A percentile compares a stretch with the other conserved stretches of the same genome.
phyloP scores from a whole-genome alignment of 2,329 filamentous ascomycete genomes.

The Graphilbum sp. region DNA sequence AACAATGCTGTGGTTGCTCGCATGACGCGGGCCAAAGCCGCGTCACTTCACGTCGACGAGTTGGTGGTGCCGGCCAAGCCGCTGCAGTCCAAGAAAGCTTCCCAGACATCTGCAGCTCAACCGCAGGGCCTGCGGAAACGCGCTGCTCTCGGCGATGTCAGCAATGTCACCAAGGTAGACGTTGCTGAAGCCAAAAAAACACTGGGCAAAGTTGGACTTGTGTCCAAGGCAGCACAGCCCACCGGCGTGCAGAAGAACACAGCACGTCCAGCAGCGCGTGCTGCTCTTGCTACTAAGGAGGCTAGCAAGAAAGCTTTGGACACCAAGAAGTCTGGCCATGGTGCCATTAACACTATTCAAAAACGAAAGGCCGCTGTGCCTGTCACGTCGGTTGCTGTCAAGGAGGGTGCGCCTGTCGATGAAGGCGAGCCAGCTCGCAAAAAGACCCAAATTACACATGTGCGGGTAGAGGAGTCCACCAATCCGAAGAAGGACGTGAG shows the following conservation, averaged over 20 bases:
- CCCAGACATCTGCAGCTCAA: constrained; percentile 28
- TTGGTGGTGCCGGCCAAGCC: constrained; percentile 38
- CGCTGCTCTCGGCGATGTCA: constrained; percentile 79
- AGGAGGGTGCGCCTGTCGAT: constrained; percentile 42
- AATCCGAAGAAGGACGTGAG: constrained; percentile 11
- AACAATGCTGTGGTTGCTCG: constrained; percentile 62
- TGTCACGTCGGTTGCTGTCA: constrained; percentile 32
- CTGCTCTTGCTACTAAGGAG: constrained; percentile 27
- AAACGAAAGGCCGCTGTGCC: constrained; percentile 46
- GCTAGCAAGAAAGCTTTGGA: constrained; percentile 45
- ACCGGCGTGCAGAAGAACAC: constrained; percentile 75
- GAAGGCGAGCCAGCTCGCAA: constrained; percentile 55
- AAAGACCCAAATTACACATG: constrained; percentile 34
- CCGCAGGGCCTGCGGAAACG: constrained; percentile 44
- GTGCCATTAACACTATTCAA: constrained; percentile 41
- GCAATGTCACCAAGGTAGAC: constrained; percentile 78
- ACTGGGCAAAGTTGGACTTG: constrained; percentile 46
- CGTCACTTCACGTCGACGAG: constrained; percentile 51
- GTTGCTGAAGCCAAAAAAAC: constrained; percentile 60
- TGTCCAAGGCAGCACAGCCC: constrained; percentile 67
- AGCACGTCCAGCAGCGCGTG: constrained; percentile 38
- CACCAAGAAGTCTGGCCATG: constrained; percentile 56
- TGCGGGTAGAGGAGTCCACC: background rate
- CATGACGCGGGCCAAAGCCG: constrained; percentile 84
- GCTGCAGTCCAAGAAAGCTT: constrained; percentile 53